Conservation (phyloP, 1,284 basidiomycete species). For the Ceratobasidium sp. region DNA sequence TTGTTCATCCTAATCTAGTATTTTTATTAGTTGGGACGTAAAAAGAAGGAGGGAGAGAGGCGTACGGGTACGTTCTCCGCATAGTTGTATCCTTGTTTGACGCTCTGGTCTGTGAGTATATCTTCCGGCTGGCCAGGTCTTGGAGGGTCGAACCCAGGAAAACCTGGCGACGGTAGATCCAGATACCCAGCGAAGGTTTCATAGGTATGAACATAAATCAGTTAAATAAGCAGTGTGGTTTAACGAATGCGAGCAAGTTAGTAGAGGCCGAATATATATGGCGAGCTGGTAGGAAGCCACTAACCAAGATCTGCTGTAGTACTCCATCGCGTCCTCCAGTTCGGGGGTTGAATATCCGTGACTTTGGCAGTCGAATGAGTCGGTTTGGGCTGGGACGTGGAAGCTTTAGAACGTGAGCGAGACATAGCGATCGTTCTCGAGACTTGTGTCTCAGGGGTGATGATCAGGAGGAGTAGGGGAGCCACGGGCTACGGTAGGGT, state of each 20-base stretch:
- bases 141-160: conserved; percentile 88
- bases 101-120: conserved; percentile 77
- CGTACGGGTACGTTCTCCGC: conserved; percentile 63
- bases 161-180: conserved; percentile 65
- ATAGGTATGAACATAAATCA: too few relatives aligned
- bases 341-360: conserved; percentile 47
- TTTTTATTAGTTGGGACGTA: conserved; percentile 12
- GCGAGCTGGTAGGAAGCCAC: conserved; percentile 45
- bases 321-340: conserved; percentile 48
- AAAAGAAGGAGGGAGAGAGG: conserved; percentile 5
- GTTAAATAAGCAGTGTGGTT: too few relatives aligned
- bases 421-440: conserved; percentile 1
- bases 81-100: conserved; percentile 86
- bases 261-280: background rate
- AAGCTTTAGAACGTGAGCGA: background rate
- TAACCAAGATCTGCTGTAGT: conserved; percentile 72
- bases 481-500: too few relatives aligned
- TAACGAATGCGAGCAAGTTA: too few relatives aligned
- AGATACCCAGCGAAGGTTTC: too few relatives aligned
- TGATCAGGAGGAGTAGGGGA: too few relatives aligned
- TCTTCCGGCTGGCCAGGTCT: conserved; percentile 88
- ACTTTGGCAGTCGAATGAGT: conserved; percentile 22
- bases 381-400: background rate
- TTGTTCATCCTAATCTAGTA: conserved; percentile 66
- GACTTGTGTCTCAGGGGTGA: background rate